These are phyloP conservation scores for Cardiospermum halicacabum DNA, from an alignment of 345 rosid genomes.

Conservation along the genomic window DNA sequence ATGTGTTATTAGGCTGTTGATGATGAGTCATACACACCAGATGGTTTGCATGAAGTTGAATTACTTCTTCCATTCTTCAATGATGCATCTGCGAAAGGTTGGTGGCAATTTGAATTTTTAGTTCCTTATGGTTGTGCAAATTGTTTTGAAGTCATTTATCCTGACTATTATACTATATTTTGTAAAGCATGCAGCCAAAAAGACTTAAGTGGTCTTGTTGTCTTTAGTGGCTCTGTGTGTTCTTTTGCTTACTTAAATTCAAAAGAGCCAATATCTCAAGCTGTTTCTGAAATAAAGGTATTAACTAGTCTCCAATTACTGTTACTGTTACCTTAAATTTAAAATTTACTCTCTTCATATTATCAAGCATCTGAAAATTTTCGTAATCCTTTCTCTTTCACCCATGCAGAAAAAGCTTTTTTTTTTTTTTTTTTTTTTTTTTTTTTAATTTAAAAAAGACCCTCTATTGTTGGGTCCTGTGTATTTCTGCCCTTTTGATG, in stretches of 20 bases:
- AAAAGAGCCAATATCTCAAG: slow-evolving; percentile 79
- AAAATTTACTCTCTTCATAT: neutral
- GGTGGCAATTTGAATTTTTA: slow-evolving; percentile 16
- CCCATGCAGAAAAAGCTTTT: too few species aligned
- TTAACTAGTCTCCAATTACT: neutral
- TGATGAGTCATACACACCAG: slow-evolving; percentile 50
- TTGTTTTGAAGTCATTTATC: slow-evolving; percentile 6
- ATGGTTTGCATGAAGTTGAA: slow-evolving; percentile 68
- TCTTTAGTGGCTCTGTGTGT: slow-evolving; percentile 57
- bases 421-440: too few species aligned
- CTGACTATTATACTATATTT: slow-evolving; percentile 26
- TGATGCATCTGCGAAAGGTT: slow-evolving; percentile 52
- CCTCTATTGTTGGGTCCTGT: neutral
- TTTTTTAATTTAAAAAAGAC: too few species aligned
- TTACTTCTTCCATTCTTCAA: slow-evolving; percentile 69
- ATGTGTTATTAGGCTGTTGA: slow-evolving; percentile 42
- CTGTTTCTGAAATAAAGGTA: slow-evolving; percentile 83
- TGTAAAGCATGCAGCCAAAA: slow-evolving; percentile 58
- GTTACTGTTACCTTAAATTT: slow-evolving; percentile 3
- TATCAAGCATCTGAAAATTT: neutral
- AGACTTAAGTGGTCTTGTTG: slow-evolving; percentile 54
- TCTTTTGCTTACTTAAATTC: slow-evolving; percentile 63
- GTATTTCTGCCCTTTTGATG: neutral
- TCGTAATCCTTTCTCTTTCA: too few species aligned
- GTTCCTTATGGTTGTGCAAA: slow-evolving; percentile 9